Evolutionary conservation across 805 yeast species (phyloP), one percentile per base, ranked within the genome.

Genomic region (Cyberlindnera misumaiensis): DNA sequence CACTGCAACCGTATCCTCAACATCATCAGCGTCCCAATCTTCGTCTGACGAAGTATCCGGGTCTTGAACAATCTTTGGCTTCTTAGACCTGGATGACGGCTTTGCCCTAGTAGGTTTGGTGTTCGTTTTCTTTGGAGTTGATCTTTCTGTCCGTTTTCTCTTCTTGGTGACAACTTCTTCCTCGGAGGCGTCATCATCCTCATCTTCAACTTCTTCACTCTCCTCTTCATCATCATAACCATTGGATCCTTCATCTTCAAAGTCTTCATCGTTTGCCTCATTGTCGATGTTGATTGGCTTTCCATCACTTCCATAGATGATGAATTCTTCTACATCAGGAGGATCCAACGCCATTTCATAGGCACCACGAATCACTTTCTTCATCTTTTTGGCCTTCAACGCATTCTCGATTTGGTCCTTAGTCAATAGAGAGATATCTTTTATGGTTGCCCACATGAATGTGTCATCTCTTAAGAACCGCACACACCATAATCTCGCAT

Each of bases 391-490:
- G 20, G 52, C 36, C 16, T 48, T 49, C 39, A 73, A 54, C 45
- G 62, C 68, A 13, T 50, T 52, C 28, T 63, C 59, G 33, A 80
- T 76, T 5, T 55, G 62, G 3, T 66, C 73, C 2, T 44, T 45
- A 2, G 63, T 46, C 38, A 83, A 62, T 2, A 58, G 50, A 45
- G 72, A 69, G 28, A 83, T 51, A 44, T 81, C 88, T 25, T 61
- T 54, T 4, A 58, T 49, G 20, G 70, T 63, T 29, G 77, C 75
- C 89, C 89, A 82, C 49, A 76, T 75, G 51, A 77, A 81, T 12
- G 81, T 79, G 52, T 78, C 83, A 55, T 83, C 90, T 49, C 75
- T 74, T 55, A 81, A 77, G 55, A 83, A 82, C 41, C 83, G 67
- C 12, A 83, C 87, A 48, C 60, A 83, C 74, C 55, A 67, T 10